Evolutionary conservation across 2,329 filamentous ascomycete genomes (phyloP), one percentile per base, ranked within the genome.

Genomic region (Ophiostoma pallidulum): DNA sequence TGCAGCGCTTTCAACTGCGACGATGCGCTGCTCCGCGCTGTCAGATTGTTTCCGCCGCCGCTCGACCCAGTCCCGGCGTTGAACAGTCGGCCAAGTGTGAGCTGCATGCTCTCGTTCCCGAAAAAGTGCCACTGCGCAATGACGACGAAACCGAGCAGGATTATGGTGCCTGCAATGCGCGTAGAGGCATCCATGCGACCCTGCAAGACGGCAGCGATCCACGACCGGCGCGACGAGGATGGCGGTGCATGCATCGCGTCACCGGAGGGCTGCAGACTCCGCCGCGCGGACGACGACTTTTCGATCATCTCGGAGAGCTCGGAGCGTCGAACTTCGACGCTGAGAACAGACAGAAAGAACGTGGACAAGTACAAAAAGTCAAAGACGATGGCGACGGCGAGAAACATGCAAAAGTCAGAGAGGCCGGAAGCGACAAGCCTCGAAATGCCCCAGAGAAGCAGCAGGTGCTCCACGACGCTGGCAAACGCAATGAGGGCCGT

Each of bases 101-200:
- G 62, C 19, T 63, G 48, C 18, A 73, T 56, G 41, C 70, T 73
- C 45, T 74, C 73, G 41, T 74, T 73, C 39, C 82, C 80, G 53
- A 85, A 84, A 54, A 89, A 89, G 58, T 90, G 86, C 72, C 81
- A 86, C 55, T 90, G 86, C 1, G 86, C 77, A 37, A 82, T 78
- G 14, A 88, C 59, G 7, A 90, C 75, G 54, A 88, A 86, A 2
- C 78, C 80, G 19, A 87, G 66, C 61, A 87, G 81, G 26, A 88
- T 80, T 12, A 82, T 72, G 0, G 84, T 85, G 1, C 86, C 85
- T 3, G 84, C 84, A 54, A 89, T 79, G 26, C 86, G 74, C 2
- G 85, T 89, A 33, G 81, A 86, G 52, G 85, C 67, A 8, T 82
- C 77, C 5, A 80, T 66, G 26, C 75, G 78, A n/a, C 82, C 80